Conservation (phyloP, 306 rosid genomes). For the Quercus wislizeni region DNA sequence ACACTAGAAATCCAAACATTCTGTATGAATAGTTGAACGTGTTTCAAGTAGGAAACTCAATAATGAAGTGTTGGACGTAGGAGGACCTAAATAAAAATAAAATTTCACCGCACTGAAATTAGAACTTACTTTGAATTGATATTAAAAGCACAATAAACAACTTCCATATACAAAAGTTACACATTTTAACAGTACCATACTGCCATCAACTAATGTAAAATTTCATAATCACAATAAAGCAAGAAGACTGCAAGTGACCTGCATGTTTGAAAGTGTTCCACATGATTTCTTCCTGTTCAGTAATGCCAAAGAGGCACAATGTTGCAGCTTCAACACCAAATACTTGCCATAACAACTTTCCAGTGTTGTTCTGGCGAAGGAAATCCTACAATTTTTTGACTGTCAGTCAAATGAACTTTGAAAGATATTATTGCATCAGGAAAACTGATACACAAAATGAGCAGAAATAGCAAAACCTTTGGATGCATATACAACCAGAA, state of each 20-base stretch:
- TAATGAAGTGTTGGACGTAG: no score
- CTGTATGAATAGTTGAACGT: neutral
- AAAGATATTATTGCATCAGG: neutral
- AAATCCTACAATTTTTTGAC: constrained; percentile 59
- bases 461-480: constrained; percentile 48
- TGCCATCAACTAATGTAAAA: constrained; percentile 12
- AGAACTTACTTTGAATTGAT: neutral
- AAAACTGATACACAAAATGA: constrained; percentile 6
- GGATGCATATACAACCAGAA: constrained; percentile 99
- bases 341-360: constrained; percentile 83
- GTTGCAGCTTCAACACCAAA: constrained; percentile 79
- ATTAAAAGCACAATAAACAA: neutral
- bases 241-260: constrained; percentile 42
- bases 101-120: constrained; percentile 10
- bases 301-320: constrained; percentile 78
- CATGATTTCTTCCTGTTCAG: constrained; percentile 89
- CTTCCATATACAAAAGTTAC: neutral
- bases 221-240: neutral
- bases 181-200: constrained; percentile 6
- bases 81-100: neutral
- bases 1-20: neutral
- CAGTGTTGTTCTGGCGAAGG: constrained; percentile 91
- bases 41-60: neutral
- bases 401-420: neutral
- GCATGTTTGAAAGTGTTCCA: constrained; percentile 78